A percentile compares a stretch with the other conserved stretches of the same genome.
phyloP scores from a whole-genome alignment of 139 green algal genomes.

The Penium margaritaceum region DNA sequence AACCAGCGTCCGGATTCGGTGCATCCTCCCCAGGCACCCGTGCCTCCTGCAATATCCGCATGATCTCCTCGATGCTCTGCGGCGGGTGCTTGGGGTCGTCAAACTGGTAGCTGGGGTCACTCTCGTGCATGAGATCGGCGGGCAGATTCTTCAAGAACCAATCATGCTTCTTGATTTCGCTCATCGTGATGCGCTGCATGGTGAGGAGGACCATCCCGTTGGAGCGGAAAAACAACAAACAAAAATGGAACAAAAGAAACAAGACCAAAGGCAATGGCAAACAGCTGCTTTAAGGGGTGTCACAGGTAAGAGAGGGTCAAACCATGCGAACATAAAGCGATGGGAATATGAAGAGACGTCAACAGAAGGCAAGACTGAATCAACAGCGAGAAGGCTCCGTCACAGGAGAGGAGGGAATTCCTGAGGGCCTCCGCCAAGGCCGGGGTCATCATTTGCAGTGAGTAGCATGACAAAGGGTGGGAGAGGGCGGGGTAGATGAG shows the following conservation, averaged over 20 bases:
- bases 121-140: constrained; percentile 56
- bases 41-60: constrained; percentile 45
- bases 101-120: constrained; percentile 30
- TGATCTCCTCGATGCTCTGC: constrained; percentile 43
- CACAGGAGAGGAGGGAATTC: too few relatives aligned
- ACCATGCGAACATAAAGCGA: too few relatives aligned
- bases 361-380: too few relatives aligned
- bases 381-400: too few relatives aligned
- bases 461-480: not conserved
- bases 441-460: not conserved
- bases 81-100: constrained; percentile 36
- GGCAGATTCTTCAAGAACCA: constrained; percentile 88
- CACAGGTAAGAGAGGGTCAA: too few relatives aligned
- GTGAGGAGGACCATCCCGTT: too few relatives aligned
- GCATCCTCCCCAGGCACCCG: constrained; percentile 3
- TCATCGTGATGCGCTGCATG: constrained; percentile 68
- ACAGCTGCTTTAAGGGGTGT: not conserved
- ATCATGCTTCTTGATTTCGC: constrained; percentile 71
- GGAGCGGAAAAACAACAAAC: too few relatives aligned
- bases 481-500: not conserved
- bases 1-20: not conserved
- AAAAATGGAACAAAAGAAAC: not conserved
- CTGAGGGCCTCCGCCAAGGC: not conserved
- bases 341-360: too few relatives aligned
- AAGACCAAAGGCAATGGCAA: not conserved